A percentile compares a stretch with the other conserved stretches of the same genome.
Conservation (phyloP, 805 yeast genomes). For the Saturnispora hagleri region DNA sequence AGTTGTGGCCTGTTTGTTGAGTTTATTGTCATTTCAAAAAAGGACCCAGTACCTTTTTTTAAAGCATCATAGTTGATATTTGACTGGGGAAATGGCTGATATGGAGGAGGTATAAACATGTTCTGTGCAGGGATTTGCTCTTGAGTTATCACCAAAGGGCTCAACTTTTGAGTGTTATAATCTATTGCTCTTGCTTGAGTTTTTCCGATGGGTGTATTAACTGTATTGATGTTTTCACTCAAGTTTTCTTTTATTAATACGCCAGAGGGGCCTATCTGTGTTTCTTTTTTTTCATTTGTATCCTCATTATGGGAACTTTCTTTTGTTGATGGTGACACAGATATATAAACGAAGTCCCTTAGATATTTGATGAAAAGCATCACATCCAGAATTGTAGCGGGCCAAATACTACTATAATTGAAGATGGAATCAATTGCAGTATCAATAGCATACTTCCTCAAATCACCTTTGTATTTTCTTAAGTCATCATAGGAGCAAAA, state of each 20-base stretch:
- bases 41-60: not conserved
- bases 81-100: not conserved
- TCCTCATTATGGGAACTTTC: not conserved
- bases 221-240: not conserved
- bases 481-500: conserved; percentile 10
- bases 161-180: not conserved
- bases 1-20: not conserved
- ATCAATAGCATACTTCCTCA: conserved; percentile 10
- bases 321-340: not conserved
- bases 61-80: not conserved
- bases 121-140: not conserved
- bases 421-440: not conserved
- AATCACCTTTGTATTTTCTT: conserved; percentile 5
- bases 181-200: not conserved
- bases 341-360: conserved; percentile 6
- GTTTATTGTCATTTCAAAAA: not conserved
- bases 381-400: conserved; percentile 6
- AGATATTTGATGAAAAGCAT: conserved; percentile 9
- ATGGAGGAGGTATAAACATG: not conserved
- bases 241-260: not conserved
- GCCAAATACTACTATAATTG: conserved; percentile 2
- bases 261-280: not conserved
- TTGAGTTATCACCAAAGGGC: not conserved
- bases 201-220: not conserved
- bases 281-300: not conserved